phyloP scores from a whole-genome alignment of 2,329 filamentous ascomycete species.

The Penicillium sclerotiorum region DNA sequence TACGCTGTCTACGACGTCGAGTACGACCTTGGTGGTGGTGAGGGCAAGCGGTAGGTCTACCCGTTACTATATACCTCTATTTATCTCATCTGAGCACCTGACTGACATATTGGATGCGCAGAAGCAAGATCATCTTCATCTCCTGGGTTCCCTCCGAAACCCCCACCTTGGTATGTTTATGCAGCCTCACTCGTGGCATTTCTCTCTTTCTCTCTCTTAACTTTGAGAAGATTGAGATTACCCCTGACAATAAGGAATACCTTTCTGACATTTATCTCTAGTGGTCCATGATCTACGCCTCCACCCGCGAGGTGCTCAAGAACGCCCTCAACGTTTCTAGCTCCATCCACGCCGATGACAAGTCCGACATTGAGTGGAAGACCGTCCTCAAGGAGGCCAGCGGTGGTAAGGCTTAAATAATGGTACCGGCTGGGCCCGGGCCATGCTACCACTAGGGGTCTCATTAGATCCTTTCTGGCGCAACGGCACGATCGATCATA shows the following conservation, averaged over 20 bases:
- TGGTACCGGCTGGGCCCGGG: constrained; percentile 40
- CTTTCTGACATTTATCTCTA: constrained; percentile 28
- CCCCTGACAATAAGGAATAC: too few relatives aligned
- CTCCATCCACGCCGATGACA: constrained; percentile 47
- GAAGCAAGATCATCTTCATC: constrained; percentile 57
- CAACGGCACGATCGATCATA: constrained; percentile 31
- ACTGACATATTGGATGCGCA: constrained; percentile 29
- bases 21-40: constrained; percentile 50
- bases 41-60: constrained; percentile 50
- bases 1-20: constrained; percentile 56
- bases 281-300: constrained; percentile 56
- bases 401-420: constrained; percentile 45
- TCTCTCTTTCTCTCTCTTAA: too few relatives aligned
- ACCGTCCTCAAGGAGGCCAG: constrained; percentile 42
- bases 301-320: constrained; percentile 52
- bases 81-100: background rate
- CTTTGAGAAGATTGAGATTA: too few relatives aligned
- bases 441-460: constrained; percentile 29
- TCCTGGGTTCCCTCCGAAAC: constrained; percentile 49
- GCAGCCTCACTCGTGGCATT: too few relatives aligned
- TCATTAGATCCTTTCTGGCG: constrained; percentile 19
- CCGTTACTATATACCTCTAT: background rate
- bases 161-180: constrained; percentile 42
- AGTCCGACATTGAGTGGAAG: constrained; percentile 47
- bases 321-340: constrained; percentile 48